These are phyloP conservation scores for Suillus luteus DNA, from an alignment of 768 basidiomycete species.

Conservation along the genomic window DNA sequence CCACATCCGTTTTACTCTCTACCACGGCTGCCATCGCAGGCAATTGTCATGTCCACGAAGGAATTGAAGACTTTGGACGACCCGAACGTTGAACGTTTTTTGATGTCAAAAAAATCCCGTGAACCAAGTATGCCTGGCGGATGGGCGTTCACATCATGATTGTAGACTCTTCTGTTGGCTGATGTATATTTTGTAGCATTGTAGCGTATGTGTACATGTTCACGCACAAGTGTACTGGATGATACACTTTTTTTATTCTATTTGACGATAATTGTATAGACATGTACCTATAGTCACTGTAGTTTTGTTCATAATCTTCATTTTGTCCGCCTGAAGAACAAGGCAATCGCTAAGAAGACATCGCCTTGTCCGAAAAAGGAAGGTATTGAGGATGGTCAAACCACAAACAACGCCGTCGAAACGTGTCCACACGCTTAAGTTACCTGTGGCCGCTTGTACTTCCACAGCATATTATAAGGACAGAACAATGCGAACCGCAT, in stretches of 20 bases:
- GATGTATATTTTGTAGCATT: constrained; percentile 4
- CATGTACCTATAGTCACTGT: constrained; percentile 18
- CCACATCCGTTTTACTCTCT: constrained; percentile 26
- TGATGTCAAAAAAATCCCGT: constrained; percentile 21
- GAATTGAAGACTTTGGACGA: constrained; percentile 17
- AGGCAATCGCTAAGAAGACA: constrained; percentile 25
- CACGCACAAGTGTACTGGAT: background rate
- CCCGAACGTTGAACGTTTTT: constrained; percentile 20
- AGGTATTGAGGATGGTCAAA: constrained; percentile 32
- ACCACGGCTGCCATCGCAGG: constrained; percentile 28
- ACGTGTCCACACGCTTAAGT: constrained; percentile 2
- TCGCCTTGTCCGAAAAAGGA: constrained; percentile 36
- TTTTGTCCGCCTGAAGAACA: constrained; percentile 14
- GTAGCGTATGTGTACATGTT: constrained; percentile 2
- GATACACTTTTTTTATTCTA: constrained; percentile 16
- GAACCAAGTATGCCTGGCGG: constrained; percentile 45
- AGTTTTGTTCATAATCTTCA: constrained; percentile 8
- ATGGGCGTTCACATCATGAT: constrained; percentile 33
- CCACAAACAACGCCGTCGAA: constrained; percentile 9
- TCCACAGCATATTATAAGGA: constrained; percentile 11
- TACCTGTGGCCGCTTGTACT: constrained; percentile 8
- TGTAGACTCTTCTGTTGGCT: constrained; percentile 7
- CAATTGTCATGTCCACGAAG: constrained; percentile 19
- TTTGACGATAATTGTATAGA: constrained; percentile 9
- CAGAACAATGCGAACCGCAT: constrained; percentile 7